phyloP scores from a whole-genome alignment of 176 grass and related monocot species.

The Microstegium vimineum region DNA sequence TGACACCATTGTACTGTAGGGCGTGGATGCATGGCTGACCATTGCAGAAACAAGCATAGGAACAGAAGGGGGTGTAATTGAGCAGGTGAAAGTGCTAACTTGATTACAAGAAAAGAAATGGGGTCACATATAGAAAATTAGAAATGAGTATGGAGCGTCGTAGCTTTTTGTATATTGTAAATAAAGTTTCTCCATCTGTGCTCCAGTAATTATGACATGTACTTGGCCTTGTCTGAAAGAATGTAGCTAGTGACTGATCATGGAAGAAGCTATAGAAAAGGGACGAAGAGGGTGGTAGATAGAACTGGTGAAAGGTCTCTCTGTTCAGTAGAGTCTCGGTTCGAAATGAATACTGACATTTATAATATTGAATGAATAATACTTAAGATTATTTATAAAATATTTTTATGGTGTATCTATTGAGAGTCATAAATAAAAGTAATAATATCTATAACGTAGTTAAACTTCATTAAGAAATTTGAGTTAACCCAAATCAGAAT shows the following conservation, averaged over 20 bases:
- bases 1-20: neutral
- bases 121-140: too few relatives aligned
- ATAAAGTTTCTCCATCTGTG: neutral
- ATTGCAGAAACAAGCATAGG: constrained; percentile 1
- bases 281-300: constrained; percentile 5
- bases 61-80: constrained; percentile 30
- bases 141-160: neutral
- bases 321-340: neutral
- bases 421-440: too few relatives aligned
- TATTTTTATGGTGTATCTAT: too few relatives aligned
- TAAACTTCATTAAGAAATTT: too few relatives aligned
- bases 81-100: constrained; percentile 25
- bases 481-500: too few relatives aligned
- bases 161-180: neutral
- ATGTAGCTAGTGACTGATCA: constrained; percentile 41
- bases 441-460: too few relatives aligned
- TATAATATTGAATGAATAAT: too few relatives aligned
- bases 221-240: constrained; percentile 30
- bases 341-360: too few relatives aligned
- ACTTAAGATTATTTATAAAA: too few relatives aligned
- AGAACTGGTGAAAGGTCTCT: neutral
- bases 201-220: constrained; percentile 13
- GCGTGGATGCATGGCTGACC: neutral
- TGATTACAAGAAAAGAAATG: constrained; percentile 13
- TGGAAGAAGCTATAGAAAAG: constrained; percentile 27